These are phyloP conservation scores for Cyclotella kingstonii DNA, from an alignment of 108 stramenopile genomes.

Conservation along the genomic window DNA sequence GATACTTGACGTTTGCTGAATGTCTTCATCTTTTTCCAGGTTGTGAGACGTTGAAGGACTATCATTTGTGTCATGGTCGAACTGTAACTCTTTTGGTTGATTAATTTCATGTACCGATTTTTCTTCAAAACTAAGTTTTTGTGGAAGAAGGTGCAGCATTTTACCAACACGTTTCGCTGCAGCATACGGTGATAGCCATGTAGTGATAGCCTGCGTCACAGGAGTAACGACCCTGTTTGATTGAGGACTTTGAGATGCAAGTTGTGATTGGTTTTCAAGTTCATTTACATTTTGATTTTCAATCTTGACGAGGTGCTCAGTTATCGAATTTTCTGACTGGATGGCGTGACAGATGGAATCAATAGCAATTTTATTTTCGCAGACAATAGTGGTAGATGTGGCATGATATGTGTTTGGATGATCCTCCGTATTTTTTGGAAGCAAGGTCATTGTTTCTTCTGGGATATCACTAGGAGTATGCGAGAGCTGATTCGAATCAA, in stretches of 20 bases:
- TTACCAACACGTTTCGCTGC: slow-evolving; percentile 21
- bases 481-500: too few species aligned
- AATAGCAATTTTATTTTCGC: too few species aligned
- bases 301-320: too few species aligned
- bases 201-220: slow-evolving; percentile 24
- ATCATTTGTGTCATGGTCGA: neutral
- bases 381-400: too few species aligned
- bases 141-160: neutral
- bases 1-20: neutral
- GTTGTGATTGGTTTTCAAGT: too few species aligned
- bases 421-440: too few species aligned
- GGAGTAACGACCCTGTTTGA: neutral
- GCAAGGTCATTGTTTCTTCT: too few species aligned
- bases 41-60: neutral
- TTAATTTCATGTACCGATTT: neutral
- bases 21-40: neutral
- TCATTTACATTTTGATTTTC: too few species aligned
- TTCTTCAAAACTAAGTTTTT: slow-evolving; percentile 3
- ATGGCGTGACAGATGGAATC: too few species aligned
- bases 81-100: neutral
- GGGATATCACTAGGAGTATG: too few species aligned
- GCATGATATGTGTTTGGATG: too few species aligned
- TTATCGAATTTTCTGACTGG: too few species aligned
- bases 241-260: neutral
- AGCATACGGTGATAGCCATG: slow-evolving; percentile 40